These are phyloP conservation scores for Russula dissimulans DNA, from an alignment of 768 basidiomycete genomes.

Conservation along the genomic window DNA sequence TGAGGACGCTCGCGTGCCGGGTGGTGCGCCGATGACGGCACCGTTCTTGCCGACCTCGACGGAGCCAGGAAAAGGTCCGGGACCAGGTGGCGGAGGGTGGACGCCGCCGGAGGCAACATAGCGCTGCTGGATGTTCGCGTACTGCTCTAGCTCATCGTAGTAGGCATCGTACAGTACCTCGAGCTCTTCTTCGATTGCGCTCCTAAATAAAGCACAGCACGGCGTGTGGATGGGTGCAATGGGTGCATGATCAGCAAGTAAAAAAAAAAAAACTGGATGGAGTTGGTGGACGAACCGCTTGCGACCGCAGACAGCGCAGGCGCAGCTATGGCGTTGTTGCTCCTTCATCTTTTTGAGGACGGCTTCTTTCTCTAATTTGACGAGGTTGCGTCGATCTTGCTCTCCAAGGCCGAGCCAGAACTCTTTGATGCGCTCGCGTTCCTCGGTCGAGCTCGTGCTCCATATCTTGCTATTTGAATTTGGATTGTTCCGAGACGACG, in stretches of 20 bases:
- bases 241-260: conserved; percentile 22
- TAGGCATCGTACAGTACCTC: conserved; percentile 99
- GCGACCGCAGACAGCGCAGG: conserved; percentile 91
- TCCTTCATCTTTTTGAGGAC: conserved; percentile 99
- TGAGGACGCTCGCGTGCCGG: conserved; percentile 8
- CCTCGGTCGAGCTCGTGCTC: conserved; percentile 86
- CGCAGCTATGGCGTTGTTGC: conserved; percentile 93
- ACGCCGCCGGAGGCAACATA: conserved; percentile 87
- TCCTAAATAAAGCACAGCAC: conserved; percentile 35
- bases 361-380: conserved; percentile 97
- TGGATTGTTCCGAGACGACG: background rate
- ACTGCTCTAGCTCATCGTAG: conserved; percentile 99
- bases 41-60: conserved; percentile 95
- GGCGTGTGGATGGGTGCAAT: background rate
- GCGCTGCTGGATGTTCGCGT: conserved; percentile 96
- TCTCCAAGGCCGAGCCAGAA: conserved; percentile 96
- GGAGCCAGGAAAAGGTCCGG: conserved; percentile 96
- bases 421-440: conserved; percentile 94
- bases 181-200: conserved; percentile 99
- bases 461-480: conserved; percentile 71
- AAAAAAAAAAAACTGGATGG: conserved; percentile 20
- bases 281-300: conserved; percentile 67
- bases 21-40: conserved; percentile 39
- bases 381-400: conserved; percentile 81
- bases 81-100: conserved; percentile 86